Evolutionary conservation across 2,329 filamentous ascomycete species (phyloP).

Genomic region (Colletotrichum viniferum): DNA sequence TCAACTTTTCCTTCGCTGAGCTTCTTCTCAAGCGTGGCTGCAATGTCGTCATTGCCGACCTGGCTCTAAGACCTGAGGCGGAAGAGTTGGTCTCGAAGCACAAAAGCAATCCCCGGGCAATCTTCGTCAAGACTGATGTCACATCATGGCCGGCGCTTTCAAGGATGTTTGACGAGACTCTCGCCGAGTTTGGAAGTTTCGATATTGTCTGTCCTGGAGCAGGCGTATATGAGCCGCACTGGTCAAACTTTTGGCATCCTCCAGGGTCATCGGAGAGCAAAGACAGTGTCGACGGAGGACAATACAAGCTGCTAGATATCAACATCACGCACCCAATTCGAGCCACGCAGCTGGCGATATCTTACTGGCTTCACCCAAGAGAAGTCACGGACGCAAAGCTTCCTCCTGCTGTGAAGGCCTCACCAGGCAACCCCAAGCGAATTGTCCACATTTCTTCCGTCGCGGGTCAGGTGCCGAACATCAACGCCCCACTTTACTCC

Average conservation of each 20-base stretch:
- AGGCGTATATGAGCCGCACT: conserved; percentile 50
- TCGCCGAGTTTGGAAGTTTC: conserved; percentile 39
- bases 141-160: conserved; percentile 43
- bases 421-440: conserved; percentile 34
- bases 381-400: background rate
- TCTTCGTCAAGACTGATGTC: conserved; percentile 51
- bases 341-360: conserved; percentile 42
- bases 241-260: conserved; percentile 46
- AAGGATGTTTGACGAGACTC: conserved; percentile 36
- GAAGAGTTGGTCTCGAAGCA: conserved; percentile 33
- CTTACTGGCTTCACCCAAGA: conserved; percentile 38
- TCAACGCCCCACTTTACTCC: conserved; percentile 41
- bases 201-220: conserved; percentile 51
- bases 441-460: conserved; percentile 42
- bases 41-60: conserved; percentile 50
- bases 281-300: conserved; percentile 31
- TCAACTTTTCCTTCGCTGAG: conserved; percentile 47
- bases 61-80: conserved; percentile 46
- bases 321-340: conserved; percentile 48
- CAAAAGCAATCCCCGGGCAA: conserved; percentile 30
- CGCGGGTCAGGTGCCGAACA: conserved; percentile 37
- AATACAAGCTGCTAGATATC: conserved; percentile 42
- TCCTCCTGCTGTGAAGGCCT: conserved; percentile 13
- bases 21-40: conserved; percentile 45
- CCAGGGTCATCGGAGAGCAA: conserved; percentile 37